Evolutionary conservation across 495 filamentous ascomycete genomes (phyloP).

Genomic region (Tuber magnatum): DNA sequence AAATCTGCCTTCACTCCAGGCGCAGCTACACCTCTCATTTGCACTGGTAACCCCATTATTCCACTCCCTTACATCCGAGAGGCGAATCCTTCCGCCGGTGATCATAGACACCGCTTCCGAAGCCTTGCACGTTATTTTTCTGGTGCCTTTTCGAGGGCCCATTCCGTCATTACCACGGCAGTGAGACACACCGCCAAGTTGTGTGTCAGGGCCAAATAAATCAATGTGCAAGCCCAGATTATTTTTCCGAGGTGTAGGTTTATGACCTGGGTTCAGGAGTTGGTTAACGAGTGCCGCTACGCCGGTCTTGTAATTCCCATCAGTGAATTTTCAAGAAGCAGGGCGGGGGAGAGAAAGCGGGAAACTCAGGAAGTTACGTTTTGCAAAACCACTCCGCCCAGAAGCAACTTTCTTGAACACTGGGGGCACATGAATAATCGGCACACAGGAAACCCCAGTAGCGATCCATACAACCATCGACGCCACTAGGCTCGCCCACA

Average conservation of each 20-base stretch:
- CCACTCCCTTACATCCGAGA: background rate
- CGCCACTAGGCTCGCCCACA: too few relatives aligned
- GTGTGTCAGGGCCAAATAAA: slow-evolving; percentile 21
- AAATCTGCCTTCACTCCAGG: too few relatives aligned
- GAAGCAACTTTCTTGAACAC: background rate
- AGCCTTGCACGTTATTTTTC: slow-evolving; percentile 19
- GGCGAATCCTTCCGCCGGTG: slow-evolving; percentile 6
- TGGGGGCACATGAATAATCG: too few relatives aligned
- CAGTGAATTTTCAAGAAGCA: background rate
- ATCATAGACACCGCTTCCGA: slow-evolving; percentile 8
- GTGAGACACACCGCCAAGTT: slow-evolving; percentile 12
- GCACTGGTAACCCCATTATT: too few relatives aligned
- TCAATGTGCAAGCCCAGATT: slow-evolving; percentile 24
- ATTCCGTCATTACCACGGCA: slow-evolving; percentile 29
- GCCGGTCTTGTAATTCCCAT: slow-evolving; percentile 3
- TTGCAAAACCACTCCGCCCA: slow-evolving; percentile 29
- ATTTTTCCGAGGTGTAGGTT: slow-evolving; percentile 19
- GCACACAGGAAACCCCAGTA: too few relatives aligned
- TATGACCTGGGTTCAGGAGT: slow-evolving; percentile 23
- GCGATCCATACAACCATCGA: too few relatives aligned
- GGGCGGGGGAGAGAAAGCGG: too few relatives aligned
- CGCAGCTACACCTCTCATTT: background rate
- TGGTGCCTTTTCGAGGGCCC: slow-evolving; percentile 20
- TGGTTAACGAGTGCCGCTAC: slow-evolving; percentile 28
- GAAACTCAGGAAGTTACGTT: slow-evolving; percentile 30